Evolutionary conservation across 2,329 filamentous ascomycete species (phyloP), one percentile per base, ranked within the genome.

Genomic region (Nothophoma quercina): DNA sequence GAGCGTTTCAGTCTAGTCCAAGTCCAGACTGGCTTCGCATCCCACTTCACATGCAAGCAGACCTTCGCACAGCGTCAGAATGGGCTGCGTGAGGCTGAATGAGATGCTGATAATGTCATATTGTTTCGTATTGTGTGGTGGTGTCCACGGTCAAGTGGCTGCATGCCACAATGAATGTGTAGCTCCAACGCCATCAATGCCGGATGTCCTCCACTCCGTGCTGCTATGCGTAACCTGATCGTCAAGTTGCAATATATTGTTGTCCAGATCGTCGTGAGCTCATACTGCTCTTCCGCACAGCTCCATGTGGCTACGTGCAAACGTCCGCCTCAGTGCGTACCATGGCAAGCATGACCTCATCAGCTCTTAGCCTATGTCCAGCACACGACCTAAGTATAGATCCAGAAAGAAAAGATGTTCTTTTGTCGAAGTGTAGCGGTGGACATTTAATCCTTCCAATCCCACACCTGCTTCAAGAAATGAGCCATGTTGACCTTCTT

Each of bases 401-500:
- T 56, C 45, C 56, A 53, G 44, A 64, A 60, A 53, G 51, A 56
- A 58, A 49, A 60, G 60, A 55, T 58, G 29, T 51, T 38, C 44
- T 38, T 18, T 34, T 28, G 40, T 51, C 47, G 36, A 58, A 61
- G 26, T 19, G 7, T 34, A 29, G 28, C 23, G 30, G n/a, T 6
- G 5, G 18, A 19, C 29, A 16, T 7, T 63, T 73, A 87, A 58
- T 91, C 87, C 60, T 95, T 88, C 95, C 95, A 99, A 53, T 93
- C 95, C 95, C 95, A 99, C 34, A 99, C 95, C 66, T 95, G 92
- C 56, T 88, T 87, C 53, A 99, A 83, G 76, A 97, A 99, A 68
- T 92, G 90, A 61, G 86, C 86, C 93, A 99, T 98, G 77, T 98
- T 98, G 73, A 99, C 95, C 64, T 95, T 91, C 81, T 97, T 98